Conservation (phyloP, 2,329 filamentous ascomycete species). For the Lasiodiplodia sp. region DNA sequence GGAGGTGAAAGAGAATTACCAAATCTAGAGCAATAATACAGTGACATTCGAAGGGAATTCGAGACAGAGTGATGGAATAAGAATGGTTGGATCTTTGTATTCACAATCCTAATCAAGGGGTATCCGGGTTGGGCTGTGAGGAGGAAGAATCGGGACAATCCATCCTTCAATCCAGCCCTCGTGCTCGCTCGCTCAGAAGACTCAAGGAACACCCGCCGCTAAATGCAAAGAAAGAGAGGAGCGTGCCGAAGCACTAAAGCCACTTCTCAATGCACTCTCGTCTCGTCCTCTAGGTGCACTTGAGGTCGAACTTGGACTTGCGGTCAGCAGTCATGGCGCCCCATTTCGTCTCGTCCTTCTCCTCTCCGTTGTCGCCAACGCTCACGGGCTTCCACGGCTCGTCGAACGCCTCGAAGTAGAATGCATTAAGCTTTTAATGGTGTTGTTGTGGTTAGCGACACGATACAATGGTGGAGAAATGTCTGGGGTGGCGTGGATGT, state of each 20-base stretch:
- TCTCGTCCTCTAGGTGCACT: conserved; percentile 13
- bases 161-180: neutral
- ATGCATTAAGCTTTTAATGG: conserved; percentile 59
- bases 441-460: neutral
- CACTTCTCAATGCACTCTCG: neutral
- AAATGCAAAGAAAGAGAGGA: neutral
- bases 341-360: conserved; percentile 72
- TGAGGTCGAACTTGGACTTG: conserved; percentile 62
- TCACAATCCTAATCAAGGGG: neutral
- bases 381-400: conserved; percentile 74
- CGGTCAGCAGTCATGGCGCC: conserved; percentile 70
- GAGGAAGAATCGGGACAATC: neutral
- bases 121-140: neutral
- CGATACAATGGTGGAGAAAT: neutral
- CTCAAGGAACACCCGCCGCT: neutral
- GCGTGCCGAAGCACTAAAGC: neutral
- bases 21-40: neutral
- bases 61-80: neutral
- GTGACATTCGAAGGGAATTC: neutral
- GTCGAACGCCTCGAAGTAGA: conserved; percentile 78
- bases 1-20: neutral
- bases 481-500: neutral
- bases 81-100: neutral
- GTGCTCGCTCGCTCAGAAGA: neutral
- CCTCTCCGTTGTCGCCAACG: conserved; percentile 67